Evolutionary conservation across 192 early-diverging fungal species (phyloP).

Genomic region (Thoreauomyces humboldtii): DNA sequence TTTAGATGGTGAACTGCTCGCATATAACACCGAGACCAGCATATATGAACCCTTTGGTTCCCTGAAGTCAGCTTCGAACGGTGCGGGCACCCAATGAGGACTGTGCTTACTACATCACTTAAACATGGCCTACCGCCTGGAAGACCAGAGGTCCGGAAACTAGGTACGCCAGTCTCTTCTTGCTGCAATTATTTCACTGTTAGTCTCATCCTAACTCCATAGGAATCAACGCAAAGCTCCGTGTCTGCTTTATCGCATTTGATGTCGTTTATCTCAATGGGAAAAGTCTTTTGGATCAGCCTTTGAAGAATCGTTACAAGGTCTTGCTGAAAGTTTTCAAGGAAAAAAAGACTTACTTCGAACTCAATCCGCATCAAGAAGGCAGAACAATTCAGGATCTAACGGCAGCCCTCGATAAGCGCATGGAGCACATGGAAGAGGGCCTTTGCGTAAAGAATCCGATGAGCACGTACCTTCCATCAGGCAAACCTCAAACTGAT

Average conservation of each 20-base stretch:
- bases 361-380: conserved; percentile 53
- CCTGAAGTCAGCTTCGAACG: conserved; percentile 66
- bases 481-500: conserved; percentile 35
- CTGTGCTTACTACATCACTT: too few species aligned
- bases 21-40: conserved; percentile 62
- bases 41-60: conserved; percentile 67
- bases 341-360: conserved; percentile 51
- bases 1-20: conserved; percentile 81
- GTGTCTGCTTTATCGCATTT: conserved; percentile 64
- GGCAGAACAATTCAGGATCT: conserved; percentile 58
- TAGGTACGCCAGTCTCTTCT: too few species aligned
- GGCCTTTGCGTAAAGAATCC: conserved; percentile 77
- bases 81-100: too few species aligned
- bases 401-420: conserved; percentile 53
- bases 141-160: too few species aligned
- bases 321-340: conserved; percentile 51
- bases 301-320: conserved; percentile 51
- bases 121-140: too few species aligned
- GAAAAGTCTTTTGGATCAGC: conserved; percentile 54
- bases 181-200: too few species aligned
- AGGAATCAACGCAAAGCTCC: conserved; percentile 23
- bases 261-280: conserved; percentile 73
- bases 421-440: conserved; percentile 51
- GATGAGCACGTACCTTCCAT: conserved; percentile 48
- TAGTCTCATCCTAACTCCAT: too few species aligned